A percentile compares a stretch with the other conserved stretches of the same genome.
phyloP scores from a whole-genome alignment of 441 rosid genomes.

The Syzygium syzygioides region DNA sequence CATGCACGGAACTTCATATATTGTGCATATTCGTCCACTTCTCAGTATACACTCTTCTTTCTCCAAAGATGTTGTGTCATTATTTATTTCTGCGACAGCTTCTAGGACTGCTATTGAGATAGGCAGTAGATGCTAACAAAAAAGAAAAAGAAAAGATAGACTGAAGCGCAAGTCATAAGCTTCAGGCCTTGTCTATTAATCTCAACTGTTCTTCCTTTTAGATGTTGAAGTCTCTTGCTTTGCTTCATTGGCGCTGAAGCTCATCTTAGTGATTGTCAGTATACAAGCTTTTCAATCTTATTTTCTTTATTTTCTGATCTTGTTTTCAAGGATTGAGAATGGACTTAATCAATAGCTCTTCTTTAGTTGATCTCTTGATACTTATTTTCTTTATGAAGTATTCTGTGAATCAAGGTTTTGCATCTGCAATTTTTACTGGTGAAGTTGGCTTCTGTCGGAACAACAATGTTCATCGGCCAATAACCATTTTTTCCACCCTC shows the following conservation, averaged over 20 bases:
- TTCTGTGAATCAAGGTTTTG: no score
- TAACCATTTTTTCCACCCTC: no score
- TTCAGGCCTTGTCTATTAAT: background rate
- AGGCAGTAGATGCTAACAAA: background rate
- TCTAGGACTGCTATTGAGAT: background rate
- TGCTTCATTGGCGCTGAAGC: background rate
- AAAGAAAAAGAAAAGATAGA: background rate
- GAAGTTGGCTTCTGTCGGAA: no score
- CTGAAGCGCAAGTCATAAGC: background rate
- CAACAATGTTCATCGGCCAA: no score
- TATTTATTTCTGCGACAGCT: background rate
- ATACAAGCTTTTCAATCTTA: background rate
- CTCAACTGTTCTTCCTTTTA: background rate
- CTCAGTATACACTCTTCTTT: background rate
- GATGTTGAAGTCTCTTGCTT: background rate
- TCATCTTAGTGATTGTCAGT: background rate
- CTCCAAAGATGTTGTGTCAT: background rate
- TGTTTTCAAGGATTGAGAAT: no score
- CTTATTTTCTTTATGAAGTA: no score
- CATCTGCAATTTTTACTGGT: no score
- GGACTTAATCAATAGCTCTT: no score
- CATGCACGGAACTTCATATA: background rate
- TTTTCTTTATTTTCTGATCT: no score
- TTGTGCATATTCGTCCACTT: background rate
- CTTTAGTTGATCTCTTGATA: no score